Conservation (phyloP, 169 alveolate species). For the Plasmodium vivax region DNA sequence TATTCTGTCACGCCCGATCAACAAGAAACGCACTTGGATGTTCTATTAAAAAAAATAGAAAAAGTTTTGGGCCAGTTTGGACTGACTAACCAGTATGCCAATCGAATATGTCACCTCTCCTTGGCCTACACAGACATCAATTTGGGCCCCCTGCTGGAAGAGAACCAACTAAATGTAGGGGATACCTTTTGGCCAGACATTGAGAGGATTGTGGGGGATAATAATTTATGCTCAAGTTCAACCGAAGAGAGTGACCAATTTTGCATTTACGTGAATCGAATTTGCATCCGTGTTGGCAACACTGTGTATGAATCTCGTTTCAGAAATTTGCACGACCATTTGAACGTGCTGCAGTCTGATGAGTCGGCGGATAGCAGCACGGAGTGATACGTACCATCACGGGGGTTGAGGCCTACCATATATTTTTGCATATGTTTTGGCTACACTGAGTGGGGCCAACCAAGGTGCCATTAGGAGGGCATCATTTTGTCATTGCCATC, state of each 20-base stretch:
- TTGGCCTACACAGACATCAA: constrained; percentile 42
- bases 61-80: constrained; percentile 14
- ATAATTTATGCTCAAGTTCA: background rate
- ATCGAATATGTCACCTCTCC: constrained; percentile 58
- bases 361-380: constrained; percentile 35
- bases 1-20: constrained; percentile 41
- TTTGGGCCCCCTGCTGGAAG: constrained; percentile 21
- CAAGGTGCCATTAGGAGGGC: background rate
- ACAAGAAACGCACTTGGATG: constrained; percentile 29
- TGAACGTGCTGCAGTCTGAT: constrained; percentile 4
- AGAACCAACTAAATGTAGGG: constrained; percentile 6
- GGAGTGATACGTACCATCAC: background rate
- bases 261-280: constrained; percentile 55
- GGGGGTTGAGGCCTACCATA: background rate
- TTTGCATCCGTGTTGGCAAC: constrained; percentile 49
- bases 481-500: background rate
- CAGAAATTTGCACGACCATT: background rate
- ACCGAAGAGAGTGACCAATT: constrained; percentile 1
- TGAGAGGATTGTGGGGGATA: background rate
- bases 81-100: constrained; percentile 7
- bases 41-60: constrained; percentile 41
- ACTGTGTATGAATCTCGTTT: constrained; percentile 55
- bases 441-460: background rate
- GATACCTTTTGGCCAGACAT: constrained; percentile 34
- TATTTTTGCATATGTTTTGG: background rate